phyloP scores from a whole-genome alignment of 1,284 basidiomycete species.

The Apiotrichum gamsii region DNA sequence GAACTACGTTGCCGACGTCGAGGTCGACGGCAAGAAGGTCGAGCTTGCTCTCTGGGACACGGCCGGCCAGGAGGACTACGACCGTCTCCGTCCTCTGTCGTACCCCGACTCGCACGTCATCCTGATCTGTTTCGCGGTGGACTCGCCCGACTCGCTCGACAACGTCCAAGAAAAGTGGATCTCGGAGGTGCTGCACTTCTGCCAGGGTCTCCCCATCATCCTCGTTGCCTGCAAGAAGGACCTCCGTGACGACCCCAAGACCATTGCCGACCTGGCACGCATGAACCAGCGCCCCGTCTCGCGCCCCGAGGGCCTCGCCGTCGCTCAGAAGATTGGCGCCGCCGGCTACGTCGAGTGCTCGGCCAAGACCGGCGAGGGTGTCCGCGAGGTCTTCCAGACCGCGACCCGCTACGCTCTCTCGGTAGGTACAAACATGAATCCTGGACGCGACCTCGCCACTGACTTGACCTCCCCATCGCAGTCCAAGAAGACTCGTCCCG shows the following conservation, averaged over 20 bases:
- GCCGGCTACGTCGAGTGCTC: slow-evolving; percentile 86
- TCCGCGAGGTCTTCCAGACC: slow-evolving; percentile 85
- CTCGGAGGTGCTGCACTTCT: slow-evolving; percentile 90
- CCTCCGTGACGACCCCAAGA: slow-evolving; percentile 66
- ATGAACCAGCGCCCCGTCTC: slow-evolving; percentile 75
- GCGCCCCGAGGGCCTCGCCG: slow-evolving; percentile 66
- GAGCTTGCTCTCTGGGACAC: slow-evolving; percentile 95
- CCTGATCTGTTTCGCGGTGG: slow-evolving; percentile 87
- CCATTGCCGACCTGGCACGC: slow-evolving; percentile 71
- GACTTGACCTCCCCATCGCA: not conserved
- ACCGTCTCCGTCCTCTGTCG: slow-evolving; percentile 81
- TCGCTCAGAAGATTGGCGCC: slow-evolving; percentile 82
- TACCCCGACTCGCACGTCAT: slow-evolving; percentile 92
- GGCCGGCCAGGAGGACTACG: slow-evolving; percentile 77
- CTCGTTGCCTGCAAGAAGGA: slow-evolving; percentile 92
- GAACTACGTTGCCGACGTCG: slow-evolving; percentile 75
- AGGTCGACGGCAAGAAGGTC: slow-evolving; percentile 84
- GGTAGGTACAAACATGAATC: slow-evolving; percentile 39
- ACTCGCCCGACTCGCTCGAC: slow-evolving; percentile 85
- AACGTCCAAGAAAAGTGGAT: slow-evolving; percentile 98
- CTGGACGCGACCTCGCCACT: no score
- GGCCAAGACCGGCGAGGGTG: slow-evolving; percentile 81
- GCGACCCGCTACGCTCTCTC: slow-evolving; percentile 70
- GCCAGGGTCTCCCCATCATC: slow-evolving; percentile 76
- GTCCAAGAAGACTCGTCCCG: slow-evolving; percentile 10